Conservation (phyloP, 768 basidiomycete species). For the Lactarius sanguifluus region DNA sequence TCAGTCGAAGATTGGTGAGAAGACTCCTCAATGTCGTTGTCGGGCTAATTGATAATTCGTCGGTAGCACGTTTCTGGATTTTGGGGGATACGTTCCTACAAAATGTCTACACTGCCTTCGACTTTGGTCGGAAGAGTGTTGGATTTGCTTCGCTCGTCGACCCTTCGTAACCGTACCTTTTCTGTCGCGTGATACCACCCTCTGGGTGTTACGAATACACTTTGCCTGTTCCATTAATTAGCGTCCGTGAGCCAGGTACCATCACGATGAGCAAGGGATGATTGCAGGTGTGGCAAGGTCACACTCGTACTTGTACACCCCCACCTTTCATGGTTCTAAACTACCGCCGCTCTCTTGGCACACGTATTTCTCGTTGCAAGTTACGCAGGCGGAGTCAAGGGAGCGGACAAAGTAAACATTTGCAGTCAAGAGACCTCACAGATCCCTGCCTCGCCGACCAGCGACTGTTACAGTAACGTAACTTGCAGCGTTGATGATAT, state of each 20-base stretch:
- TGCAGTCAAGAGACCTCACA: background rate
- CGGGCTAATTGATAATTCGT: background rate
- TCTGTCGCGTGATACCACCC: background rate
- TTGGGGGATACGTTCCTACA: conserved; percentile 20
- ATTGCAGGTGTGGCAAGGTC: background rate
- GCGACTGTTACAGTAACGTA: no score
- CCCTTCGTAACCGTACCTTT: background rate
- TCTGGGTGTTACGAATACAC: background rate
- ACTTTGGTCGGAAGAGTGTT: conserved; percentile 16
- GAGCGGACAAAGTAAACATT: background rate
- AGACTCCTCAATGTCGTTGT: background rate
- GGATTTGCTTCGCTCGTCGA: conserved; percentile 19
- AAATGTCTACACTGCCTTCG: conserved; percentile 19
- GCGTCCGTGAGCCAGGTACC: background rate
- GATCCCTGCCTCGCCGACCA: no score
- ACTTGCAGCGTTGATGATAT: no score
- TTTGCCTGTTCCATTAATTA: background rate
- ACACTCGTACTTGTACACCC: background rate
- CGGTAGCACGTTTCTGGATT: conserved; percentile 11
- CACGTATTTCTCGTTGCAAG: background rate
- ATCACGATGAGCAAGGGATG: background rate
- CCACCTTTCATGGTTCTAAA: background rate
- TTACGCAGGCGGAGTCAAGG: background rate
- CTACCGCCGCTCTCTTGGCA: background rate
- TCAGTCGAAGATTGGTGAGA: background rate